These are phyloP conservation scores for Pseudotsuga menziesii DNA, from an alignment of 75 land plant genomes.

Conservation along the genomic window DNA sequence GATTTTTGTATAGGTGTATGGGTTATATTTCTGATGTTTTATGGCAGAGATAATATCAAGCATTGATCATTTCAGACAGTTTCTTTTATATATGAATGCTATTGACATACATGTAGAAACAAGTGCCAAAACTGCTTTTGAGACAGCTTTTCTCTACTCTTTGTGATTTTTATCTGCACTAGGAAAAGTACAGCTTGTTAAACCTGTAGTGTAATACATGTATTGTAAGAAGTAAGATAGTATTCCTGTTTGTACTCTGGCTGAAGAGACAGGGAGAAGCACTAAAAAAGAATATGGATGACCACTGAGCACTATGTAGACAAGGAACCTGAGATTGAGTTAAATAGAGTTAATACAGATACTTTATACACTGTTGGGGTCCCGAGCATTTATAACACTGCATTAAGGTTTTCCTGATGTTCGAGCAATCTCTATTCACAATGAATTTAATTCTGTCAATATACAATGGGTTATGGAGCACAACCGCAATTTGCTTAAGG, in stretches of 20 bases:
- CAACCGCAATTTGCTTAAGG: not conserved
- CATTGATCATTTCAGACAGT: not conserved
- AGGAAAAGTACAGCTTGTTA: not conserved
- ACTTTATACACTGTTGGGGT: not conserved
- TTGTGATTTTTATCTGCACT: not conserved
- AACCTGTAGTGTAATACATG: not conserved
- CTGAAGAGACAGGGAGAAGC: not conserved
- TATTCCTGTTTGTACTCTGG: not conserved
- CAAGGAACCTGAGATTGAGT: not conserved
- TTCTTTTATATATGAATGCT: not conserved
- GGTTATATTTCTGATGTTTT: not conserved
- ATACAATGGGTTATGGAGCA: not conserved
- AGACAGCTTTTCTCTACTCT: slow-evolving; percentile 1
- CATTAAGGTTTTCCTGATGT: not conserved
- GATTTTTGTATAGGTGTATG: not conserved
- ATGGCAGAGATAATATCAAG: not conserved
- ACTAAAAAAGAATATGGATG: not conserved
- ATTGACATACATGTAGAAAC: not conserved
- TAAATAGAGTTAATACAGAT: not conserved
- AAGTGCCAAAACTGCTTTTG: not conserved
- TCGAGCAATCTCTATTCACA: not conserved
- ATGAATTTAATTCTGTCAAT: not conserved
- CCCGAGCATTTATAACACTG: not conserved
- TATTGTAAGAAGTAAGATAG: not conserved
- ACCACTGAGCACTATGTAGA: not conserved